Conservation (phyloP, 148 eudicot genomes). For the Limonium bicolor region DNA sequence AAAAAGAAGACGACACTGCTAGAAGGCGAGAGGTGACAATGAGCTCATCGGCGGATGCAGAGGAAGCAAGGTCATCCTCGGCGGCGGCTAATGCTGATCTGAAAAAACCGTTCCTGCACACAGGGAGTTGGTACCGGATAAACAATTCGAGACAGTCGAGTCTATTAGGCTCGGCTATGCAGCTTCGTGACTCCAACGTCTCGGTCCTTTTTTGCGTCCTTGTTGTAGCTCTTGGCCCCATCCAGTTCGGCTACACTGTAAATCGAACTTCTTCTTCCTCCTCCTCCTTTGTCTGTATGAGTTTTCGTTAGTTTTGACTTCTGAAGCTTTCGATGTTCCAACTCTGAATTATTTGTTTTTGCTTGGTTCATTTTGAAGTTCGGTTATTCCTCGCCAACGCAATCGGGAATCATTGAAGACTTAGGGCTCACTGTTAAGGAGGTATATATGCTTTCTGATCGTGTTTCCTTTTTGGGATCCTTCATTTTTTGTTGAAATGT, state of each 20-base stretch:
- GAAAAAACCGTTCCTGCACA: constrained; percentile 56
- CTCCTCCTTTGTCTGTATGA: neutral
- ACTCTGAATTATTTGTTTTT: neutral
- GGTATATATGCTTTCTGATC: constrained; percentile 14
- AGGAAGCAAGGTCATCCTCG: neutral
- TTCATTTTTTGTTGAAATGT: neutral
- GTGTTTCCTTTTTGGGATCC: neutral
- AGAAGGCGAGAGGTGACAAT: neutral
- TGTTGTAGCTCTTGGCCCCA: constrained; percentile 69
- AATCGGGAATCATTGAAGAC: constrained; percentile 50
- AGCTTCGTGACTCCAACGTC: constrained; percentile 40
- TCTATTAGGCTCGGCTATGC: constrained; percentile 38
- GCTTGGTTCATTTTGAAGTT: constrained; percentile 26
- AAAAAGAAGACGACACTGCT: no score
- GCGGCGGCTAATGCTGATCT: constrained; percentile 35
- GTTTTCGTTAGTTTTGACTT: neutral
- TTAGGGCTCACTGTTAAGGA: constrained; percentile 50
- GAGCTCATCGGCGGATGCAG: constrained; percentile 10
- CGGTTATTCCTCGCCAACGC: constrained; percentile 84
- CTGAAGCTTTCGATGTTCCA: neutral
- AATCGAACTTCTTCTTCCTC: neutral
- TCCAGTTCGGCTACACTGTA: constrained; percentile 85
- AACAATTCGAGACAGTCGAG: constrained; percentile 39
- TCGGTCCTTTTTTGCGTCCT: constrained; percentile 63
- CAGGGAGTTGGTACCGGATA: constrained; percentile 84